Base-by-base conservation (phyloP, 768 basidiomycete species). In the Coprinopsis strossmayeri region DNA sequence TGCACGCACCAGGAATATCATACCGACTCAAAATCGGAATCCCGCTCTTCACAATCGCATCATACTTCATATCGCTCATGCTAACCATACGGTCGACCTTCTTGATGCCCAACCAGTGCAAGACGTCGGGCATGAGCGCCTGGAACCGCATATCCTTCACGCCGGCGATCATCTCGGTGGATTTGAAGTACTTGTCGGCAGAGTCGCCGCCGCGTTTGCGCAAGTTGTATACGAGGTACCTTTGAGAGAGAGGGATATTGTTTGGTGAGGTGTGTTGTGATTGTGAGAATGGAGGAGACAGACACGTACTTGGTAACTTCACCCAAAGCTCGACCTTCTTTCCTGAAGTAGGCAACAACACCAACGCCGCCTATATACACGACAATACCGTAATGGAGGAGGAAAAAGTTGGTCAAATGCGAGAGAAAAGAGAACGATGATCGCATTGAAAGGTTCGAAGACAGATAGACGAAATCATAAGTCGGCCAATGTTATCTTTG, bases 81-180 rank as follows among this genome's bases (percentile, higher is more conserved):
- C 82, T 84, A 13, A 95, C 83, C 83, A 98, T 81, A 59, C 84
- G 84, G 64, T 91, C 82, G 38, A 98, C 79, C 74, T 90, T 90
- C 66, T 62, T 83, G 60, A 98, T 87, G 0, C 95, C 95, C 15
- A 98, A 67, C 91, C 93, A 98, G 62, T 93, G 91, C 38, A 97
- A 69, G 4, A 96, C 87, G 61, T 98, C 95, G 2, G 95, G 95
- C 93, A 98, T 96, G 52, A 91, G 73, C 18, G 85, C 89, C 62
- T 78, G 82, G 82, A 93, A 93, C n/a, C 91, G 80, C 90, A 92
- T 91, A 60, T 93, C 91, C 68, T 91, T 89, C 20, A 96, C 93
- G 7, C 94, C 94, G 0, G 94, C 94, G 51, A 97, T 89, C 54
- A 88, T 70, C 66, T 94, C 94, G 0, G 95, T 97, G 3, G 84